Evolutionary conservation across 2,329 filamentous ascomycete genomes (phyloP).

Genomic region (Ascochyta pisi): DNA sequence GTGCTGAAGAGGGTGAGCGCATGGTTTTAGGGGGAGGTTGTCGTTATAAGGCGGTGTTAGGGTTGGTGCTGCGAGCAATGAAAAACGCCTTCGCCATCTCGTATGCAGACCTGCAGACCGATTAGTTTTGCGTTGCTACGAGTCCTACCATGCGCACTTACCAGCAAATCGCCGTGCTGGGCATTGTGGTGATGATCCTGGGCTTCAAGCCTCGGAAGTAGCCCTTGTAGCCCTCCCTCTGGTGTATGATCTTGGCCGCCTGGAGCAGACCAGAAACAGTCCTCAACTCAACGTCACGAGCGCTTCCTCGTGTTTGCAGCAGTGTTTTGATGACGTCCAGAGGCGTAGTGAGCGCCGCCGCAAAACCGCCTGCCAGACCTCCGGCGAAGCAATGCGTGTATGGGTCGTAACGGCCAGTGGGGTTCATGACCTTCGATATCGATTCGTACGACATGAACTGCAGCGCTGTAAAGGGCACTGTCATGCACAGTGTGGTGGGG

Average conservation of each 20-base stretch:
- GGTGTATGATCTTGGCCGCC: slow-evolving; percentile 81
- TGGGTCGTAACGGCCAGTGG: slow-evolving; percentile 83
- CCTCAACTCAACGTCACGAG: slow-evolving; percentile 78
- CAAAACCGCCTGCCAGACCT: slow-evolving; percentile 89
- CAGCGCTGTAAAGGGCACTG: slow-evolving; percentile 93
- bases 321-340: slow-evolving; percentile 99
- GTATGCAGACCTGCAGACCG: slow-evolving; percentile 63
- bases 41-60: slow-evolving; percentile 32
- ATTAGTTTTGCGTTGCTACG: slow-evolving; percentile 15
- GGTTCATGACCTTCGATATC: slow-evolving; percentile 92
- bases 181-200: slow-evolving; percentile 94
- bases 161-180: slow-evolving; percentile 99
- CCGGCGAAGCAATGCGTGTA: slow-evolving; percentile 93
- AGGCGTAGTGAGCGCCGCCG: slow-evolving; percentile 91
- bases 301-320: slow-evolving; percentile 88
- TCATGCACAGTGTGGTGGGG: slow-evolving; percentile 97
- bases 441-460: slow-evolving; percentile 99
- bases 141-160: slow-evolving; percentile 52
- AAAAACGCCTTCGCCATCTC: slow-evolving; percentile 74
- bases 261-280: slow-evolving; percentile 83
- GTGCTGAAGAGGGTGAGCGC: slow-evolving; percentile 9
- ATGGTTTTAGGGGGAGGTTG: background rate
- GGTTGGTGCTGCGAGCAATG: slow-evolving; percentile 53
- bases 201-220: slow-evolving; percentile 95
- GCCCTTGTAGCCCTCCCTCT: slow-evolving; percentile 80